A percentile compares a stretch with the other conserved stretches of the same genome.
These are phyloP conservation scores for Pseudopediastrum boryanum DNA, from an alignment of 139 green algal genomes.

Conservation along the genomic window DNA sequence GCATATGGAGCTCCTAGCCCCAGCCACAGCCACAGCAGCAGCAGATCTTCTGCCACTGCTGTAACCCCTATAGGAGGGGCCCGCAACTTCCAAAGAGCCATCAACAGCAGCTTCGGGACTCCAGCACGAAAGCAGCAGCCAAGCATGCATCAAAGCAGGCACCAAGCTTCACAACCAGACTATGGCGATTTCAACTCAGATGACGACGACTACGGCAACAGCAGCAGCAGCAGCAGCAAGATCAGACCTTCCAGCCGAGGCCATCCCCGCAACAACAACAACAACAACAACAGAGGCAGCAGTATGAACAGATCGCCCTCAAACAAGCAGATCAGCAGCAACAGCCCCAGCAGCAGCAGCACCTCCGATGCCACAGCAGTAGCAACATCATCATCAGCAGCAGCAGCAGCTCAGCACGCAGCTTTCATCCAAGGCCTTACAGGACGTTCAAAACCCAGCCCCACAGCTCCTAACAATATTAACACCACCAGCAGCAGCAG, in stretches of 20 bases:
- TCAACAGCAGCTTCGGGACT: background rate
- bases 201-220: background rate
- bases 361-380: too few relatives aligned
- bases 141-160: background rate
- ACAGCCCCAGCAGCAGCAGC: background rate
- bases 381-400: background rate
- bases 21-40: background rate
- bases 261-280: background rate
- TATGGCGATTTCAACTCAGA: background rate
- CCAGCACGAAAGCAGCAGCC: background rate
- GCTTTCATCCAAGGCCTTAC: background rate
- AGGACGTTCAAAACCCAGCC: too few relatives aligned
- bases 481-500: background rate
- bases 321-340: background rate
- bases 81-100: background rate
- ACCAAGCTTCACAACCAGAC: background rate
- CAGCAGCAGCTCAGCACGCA: background rate
- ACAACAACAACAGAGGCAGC: conserved; percentile 12
- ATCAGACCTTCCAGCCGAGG: background rate
- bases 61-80: background rate
- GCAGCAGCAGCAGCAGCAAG: background rate
- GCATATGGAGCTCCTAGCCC: too few relatives aligned
- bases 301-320: background rate
- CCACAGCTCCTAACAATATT: background rate
- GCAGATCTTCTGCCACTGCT: background rate